Evolutionary conservation across 306 rosid genomes (phyloP), one percentile per base, ranked within the genome.

Genomic region (Prunus dulcis): DNA sequence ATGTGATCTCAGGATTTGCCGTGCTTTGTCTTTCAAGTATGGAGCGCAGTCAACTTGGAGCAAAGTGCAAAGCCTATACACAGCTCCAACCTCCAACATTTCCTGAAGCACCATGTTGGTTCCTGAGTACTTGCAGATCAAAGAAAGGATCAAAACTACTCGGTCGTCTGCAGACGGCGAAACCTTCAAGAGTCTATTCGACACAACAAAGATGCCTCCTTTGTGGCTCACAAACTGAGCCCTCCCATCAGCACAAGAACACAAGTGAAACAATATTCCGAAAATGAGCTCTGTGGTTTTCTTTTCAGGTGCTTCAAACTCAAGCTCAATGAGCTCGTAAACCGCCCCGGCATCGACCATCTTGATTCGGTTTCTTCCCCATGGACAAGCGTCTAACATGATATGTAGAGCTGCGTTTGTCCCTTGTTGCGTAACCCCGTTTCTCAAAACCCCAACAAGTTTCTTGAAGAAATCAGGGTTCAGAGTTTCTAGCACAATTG

Each of bases 211-310:
- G 23, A 92, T 52, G 53, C 91, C 78, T 9, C 80, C 96, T 32
- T 76, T 80, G 25, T 92, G 97, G 50, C 82, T 64, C 25, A 88
- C 5, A 67, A 92, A 79, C 83, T 76, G 77, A 55, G 91, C 90
- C 28, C 97, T 83, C 3, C 97, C 97, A 6, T 86, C 88, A 0
- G 97, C 91, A 58, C 86, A 85, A 2, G 80, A 77, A 62, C 97
- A 92, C 56, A 92, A 17, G 23, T 87, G 85, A 25, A 84, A 85
- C 0, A 92, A 17, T 12, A 83, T 76, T 1, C 84, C 84, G 1
- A 91, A 47, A 9, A 82, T 81, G 2, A 88, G 82, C 67, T 91
- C 97, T 0, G 83, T 82, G 11, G 75, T 75, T 51, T 80, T 77
- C 77, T 77, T 88, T 45, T 87, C 91, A 0, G 81, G 80, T 2